Evolutionary conservation across 768 basidiomycete genomes (phyloP).

Genomic region (Sporobolomyces roseus): DNA sequence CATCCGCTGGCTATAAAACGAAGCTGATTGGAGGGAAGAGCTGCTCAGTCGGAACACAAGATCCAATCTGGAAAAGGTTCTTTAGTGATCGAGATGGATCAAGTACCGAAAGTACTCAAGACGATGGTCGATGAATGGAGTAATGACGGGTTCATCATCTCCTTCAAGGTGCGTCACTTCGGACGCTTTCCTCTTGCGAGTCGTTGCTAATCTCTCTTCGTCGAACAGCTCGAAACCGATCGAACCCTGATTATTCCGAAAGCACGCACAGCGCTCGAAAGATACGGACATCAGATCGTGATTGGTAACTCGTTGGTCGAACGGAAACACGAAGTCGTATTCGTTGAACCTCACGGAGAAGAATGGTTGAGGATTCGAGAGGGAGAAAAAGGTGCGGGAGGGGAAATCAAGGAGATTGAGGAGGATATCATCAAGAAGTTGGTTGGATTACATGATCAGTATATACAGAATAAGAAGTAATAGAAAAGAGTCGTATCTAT

Average conservation of each 20-base stretch:
- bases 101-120: conserved; percentile 92
- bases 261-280: conserved; percentile 75
- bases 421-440: conserved; percentile 79
- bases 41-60: conserved; percentile 85
- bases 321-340: conserved; percentile 86
- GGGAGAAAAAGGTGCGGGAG: conserved; percentile 45
- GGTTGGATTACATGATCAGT: conserved; percentile 65
- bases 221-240: conserved; percentile 92
- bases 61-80: conserved; percentile 96
- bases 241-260: conserved; percentile 77
- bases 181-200: not conserved
- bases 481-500: not conserved
- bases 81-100: conserved; percentile 94
- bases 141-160: conserved; percentile 82
- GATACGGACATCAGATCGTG: conserved; percentile 96
- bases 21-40: too few species aligned
- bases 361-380: conserved; percentile 42
- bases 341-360: conserved; percentile 55
- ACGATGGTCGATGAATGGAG: conserved; percentile 94
- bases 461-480: conserved; percentile 52
- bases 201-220: not conserved
- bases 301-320: conserved; percentile 92
- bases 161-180: conserved; percentile 73
- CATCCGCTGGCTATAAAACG: not conserved
- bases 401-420: conserved; percentile 75